Evolutionary conservation across 305 asterid species (phyloP), one percentile per base, ranked within the genome.

Genomic region (Rubia balearica): DNA sequence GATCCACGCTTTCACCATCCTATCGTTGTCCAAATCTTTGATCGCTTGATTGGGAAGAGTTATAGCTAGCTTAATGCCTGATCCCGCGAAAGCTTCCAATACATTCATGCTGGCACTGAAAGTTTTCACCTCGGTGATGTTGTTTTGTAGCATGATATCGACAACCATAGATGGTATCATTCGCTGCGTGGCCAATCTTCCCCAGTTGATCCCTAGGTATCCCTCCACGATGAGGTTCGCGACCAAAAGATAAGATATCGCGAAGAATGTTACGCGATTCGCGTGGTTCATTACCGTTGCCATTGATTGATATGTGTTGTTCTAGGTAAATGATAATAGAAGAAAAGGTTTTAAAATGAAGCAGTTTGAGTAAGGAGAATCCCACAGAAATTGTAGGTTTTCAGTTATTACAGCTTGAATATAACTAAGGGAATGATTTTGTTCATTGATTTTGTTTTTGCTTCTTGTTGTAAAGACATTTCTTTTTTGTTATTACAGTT

Each of bases 101-200:
- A 85, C 83, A 41, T 83, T 78, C 0, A 60, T 65, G 53, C 81
- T 67, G 4, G 79, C 61, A 42, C 76, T 71, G 19, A 67, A 78
- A 49, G 82, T 11, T 73, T 74, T 81, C 0, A 83, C 60, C 41
- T 81, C 75, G 0, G 57, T 33, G 22, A 85, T 80, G 10, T 67
- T 75, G 40, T 83, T 85, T 14, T 85, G 88, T 17, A 85, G 42
- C 22, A 83, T 74, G 75, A 83, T 59, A 67, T 85, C 90, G 3
- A 83, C 88, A 70, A 83, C 90, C 86, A 82, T 81, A 0, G 90
- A 85, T 5, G 88, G 88, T 33, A 83, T 61, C 73, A 85, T 66
- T 33, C 79, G 71, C 48, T 85, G 86, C 0, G 81, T 42, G 0
- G 82, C 73, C 61, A 36, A 7, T 27, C 88, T 71, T 33, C 90